Evolutionary conservation across 441 rosid genomes (phyloP).

Genomic region (Jatropha podagrica): DNA sequence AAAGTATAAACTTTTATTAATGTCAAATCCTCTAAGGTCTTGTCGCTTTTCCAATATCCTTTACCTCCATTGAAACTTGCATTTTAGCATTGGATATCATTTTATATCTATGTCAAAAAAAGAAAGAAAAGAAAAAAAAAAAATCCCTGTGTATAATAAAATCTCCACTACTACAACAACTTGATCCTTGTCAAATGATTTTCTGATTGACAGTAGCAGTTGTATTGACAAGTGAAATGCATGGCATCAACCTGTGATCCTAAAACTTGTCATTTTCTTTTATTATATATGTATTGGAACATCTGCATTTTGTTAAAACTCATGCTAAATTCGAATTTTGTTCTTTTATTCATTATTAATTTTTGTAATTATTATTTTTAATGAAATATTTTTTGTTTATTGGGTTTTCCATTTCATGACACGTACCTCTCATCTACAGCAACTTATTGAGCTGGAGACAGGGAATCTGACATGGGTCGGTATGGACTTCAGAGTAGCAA

Average conservation of each 20-base stretch:
- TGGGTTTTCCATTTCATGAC: slow-evolving; percentile 37
- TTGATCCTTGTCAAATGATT: slow-evolving; percentile 18
- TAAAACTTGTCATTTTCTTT: slow-evolving; percentile 38
- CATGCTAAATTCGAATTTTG: slow-evolving; percentile 34
- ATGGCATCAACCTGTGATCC: slow-evolving; percentile 44
- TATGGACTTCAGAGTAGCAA: slow-evolving; percentile 43
- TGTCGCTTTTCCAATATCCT: slow-evolving; percentile 47
- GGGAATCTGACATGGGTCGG: slow-evolving; percentile 55
- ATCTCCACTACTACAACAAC: slow-evolving; percentile 46
- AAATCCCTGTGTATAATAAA: slow-evolving; percentile 29
- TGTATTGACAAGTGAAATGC: slow-evolving; percentile 3
- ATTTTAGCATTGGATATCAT: slow-evolving; percentile 22
- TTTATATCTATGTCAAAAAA: no score
- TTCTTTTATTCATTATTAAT: slow-evolving; percentile 4
- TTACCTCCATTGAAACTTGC: slow-evolving; percentile 48
- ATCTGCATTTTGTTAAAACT: slow-evolving; percentile 20
- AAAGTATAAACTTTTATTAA: slow-evolving; percentile 42
- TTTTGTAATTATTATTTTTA: neutral
- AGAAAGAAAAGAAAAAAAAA: slow-evolving; percentile 8
- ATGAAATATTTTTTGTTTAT: slow-evolving; percentile 22
- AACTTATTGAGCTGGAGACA: slow-evolving; percentile 50
- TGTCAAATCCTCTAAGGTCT: slow-evolving; percentile 40
- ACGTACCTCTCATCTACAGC: slow-evolving; percentile 52
- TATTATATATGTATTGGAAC: slow-evolving; percentile 29
- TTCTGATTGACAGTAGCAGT: slow-evolving; percentile 19